Percentiles rank a stretch among this genome's conserved stretches.
These are phyloP conservation scores for Ceratobasidium sp. DNA, from an alignment of 1,284 basidiomycete genomes.

Conservation along the genomic window DNA sequence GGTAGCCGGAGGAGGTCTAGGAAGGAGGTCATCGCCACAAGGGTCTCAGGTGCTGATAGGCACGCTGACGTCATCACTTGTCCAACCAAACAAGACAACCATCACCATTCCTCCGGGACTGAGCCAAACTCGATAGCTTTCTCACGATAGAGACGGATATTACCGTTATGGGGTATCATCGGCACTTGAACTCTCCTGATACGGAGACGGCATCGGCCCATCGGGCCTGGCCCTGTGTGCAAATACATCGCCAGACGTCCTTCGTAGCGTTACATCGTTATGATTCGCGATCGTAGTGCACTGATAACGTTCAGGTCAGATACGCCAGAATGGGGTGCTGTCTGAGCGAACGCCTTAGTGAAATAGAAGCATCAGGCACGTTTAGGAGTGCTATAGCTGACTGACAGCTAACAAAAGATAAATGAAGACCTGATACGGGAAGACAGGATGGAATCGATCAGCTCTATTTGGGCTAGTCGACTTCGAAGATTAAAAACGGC, in stretches of 20 bases:
- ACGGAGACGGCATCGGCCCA: not conserved
- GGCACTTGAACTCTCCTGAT: not conserved
- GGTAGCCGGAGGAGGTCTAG: no score
- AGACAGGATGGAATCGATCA: no score
- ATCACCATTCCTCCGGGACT: not conserved
- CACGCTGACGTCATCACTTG: no score
- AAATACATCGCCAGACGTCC: not conserved
- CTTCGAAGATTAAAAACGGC: no score
- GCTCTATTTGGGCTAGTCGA: no score
- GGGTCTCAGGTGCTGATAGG: no score
- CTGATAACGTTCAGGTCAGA: not conserved
- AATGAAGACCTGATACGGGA: no score
- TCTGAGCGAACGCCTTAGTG: not conserved
- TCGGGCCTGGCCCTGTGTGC: not conserved
- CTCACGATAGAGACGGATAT: slow-evolving; percentile 6
- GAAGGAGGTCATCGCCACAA: no score
- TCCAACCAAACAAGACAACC: no score
- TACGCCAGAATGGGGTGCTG: not conserved
- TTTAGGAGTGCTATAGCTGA: not conserved
- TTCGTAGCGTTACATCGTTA: not conserved
- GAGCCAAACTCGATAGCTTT: not conserved
- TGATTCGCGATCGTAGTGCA: not conserved
- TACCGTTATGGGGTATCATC: slow-evolving; percentile 1
- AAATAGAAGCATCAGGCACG: not conserved
- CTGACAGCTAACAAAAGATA: no score